A percentile compares a stretch with the other conserved stretches of the same genome.
Conservation (phyloP, 805 yeast genomes). For the Cyberlindnera nakhonratchasimensis region DNA sequence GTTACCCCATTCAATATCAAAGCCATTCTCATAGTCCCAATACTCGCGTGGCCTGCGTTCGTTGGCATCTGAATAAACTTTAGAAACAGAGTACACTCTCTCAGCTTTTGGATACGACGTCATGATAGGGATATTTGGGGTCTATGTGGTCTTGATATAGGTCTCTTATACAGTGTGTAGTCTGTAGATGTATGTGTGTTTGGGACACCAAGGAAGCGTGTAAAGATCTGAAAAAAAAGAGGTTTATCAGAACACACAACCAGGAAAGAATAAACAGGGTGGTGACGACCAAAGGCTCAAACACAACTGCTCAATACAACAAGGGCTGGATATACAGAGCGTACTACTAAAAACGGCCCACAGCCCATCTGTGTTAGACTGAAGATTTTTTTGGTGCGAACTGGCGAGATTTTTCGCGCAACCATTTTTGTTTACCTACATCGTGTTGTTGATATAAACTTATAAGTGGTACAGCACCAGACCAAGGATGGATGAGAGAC, state of each 20-base stretch:
- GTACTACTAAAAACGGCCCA: no score
- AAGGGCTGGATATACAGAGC: no score
- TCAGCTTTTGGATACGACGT: constrained; percentile 25
- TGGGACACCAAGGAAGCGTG: no score
- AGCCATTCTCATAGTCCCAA: constrained; percentile 78
- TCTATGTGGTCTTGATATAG: not conserved
- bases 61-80: constrained; percentile 77
- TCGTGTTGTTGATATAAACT: no score
- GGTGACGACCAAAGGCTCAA: no score
- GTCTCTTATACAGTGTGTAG: no score
- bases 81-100: constrained; percentile 42
- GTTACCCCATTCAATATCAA: constrained; percentile 60
- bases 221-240: no score
- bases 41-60: constrained; percentile 63
- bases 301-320: no score
- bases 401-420: not conserved
- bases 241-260: no score
- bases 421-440: not conserved
- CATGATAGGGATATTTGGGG: constrained; percentile 9
- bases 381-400: not conserved
- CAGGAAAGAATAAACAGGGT: no score
- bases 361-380: not conserved
- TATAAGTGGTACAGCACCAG: no score
- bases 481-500: constrained; percentile 15
- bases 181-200: no score